Evolutionary conservation across 2,329 filamentous ascomycete species (phyloP), one percentile per base, ranked within the genome.

Genomic region (Diaporthe ampelina): DNA sequence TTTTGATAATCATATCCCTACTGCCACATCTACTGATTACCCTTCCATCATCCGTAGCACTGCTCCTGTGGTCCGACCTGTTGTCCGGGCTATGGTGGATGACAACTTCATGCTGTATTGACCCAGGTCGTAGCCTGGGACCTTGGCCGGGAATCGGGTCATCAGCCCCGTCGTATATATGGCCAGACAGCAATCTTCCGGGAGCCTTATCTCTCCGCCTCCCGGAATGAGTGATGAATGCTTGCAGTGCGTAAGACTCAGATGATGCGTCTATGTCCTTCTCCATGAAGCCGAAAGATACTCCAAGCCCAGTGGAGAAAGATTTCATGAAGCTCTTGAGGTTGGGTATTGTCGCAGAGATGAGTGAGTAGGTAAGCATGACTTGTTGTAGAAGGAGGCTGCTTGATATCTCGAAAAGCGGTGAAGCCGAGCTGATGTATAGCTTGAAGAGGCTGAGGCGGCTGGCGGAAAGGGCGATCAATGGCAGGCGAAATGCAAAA

Each of bases 301-400:
- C 69, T n/a, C 67, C 73, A 29, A 74, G 50, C 8, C 67, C 67
- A n/a, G 57, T 74, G 4, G 68, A 69, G 45, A 79, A 77, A 13
- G 77, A 77, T 56, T 75, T 77, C 48, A 79, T 70, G 45, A 78
- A 78, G n/a, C 76, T 76, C 32, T 75, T 77, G 24, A 78, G 52
- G 73, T 79, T 79, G 15, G 77, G 78, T 7, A 79, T 69, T 9
- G 76, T 79, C 10, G 77, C 77, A 15, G 77, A 79, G 19, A 78
- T 76, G 56, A 79, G 73, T 13, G 77, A 79, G 70, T 74, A 76
- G 9, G 73, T 50, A 9, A 79, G 56, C 65, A 77, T 77, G 29
- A 70, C 59, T 59, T 79, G 78, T 37, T 76, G 77, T 19, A 78
- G 35, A 1, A 78, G 67, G 1, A 78, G 63, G 21, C 73, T 76